Base-by-base conservation (phyloP, 2,329 filamentous ascomycete genomes). In the Berkeleyomyces basicola region DNA sequence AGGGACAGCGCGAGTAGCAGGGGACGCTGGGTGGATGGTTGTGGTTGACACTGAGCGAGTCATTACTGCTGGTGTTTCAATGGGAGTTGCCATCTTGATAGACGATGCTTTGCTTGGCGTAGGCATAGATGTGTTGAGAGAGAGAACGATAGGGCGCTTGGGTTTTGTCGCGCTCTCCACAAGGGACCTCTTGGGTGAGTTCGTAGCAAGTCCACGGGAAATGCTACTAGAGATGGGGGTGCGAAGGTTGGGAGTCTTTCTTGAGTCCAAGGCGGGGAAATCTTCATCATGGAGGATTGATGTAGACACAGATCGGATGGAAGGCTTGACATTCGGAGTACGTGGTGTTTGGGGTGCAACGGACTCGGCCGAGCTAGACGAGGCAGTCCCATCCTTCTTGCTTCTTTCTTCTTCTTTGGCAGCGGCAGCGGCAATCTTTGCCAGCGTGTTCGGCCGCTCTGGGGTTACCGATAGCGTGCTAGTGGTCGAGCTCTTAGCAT, bases 271-370 rank as follows among this genome's bases (percentile, higher is more conserved):
- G 43, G 61, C 60, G 9, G 83, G 83, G 67, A 85, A 86, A 67
- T 86, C 82, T 67, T 85, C 82, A 33, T 83, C 80, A 64, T 82
- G 78, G 53, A 84, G 70, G 39, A 78, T 59, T 3, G 37, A 42
- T 40, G 36, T 59, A 9, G 58, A 31, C 3, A 46, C 31, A 46
- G 63, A 58, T 55, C 61, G 67, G 61, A 65, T 67, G 0, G 66
- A 42, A 55, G 68, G 67, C 59, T 66, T 67, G 3, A 66, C 37
- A 39, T 67, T 66, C 1, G 60, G 63, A 5, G 63, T 65, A 11
- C 61, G 57, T 11, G 63, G 63, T n/a, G 75, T 74, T 66, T 74
- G 73, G 1, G 74, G 68, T 1, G 69, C 9, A 66, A 65, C 4
- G 70, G 64, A 42, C 68, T 69, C 42, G 67, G 67, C 4, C 67